phyloP scores from a whole-genome alignment of 116 monocot genomes.

The Iris pallida region DNA sequence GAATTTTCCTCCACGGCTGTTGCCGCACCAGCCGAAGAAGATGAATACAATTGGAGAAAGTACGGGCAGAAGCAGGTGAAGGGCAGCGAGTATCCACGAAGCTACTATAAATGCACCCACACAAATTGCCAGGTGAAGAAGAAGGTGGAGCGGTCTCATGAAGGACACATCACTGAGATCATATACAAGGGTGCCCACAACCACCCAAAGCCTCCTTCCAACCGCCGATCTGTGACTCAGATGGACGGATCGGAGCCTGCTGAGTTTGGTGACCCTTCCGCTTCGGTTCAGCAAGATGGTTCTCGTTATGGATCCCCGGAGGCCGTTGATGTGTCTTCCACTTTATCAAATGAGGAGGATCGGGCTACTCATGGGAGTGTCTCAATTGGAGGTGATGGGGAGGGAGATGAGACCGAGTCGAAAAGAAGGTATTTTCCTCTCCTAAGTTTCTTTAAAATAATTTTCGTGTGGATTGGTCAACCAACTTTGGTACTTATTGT shows the following conservation, averaged over 20 bases:
- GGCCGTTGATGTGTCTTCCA: slow-evolving; percentile 36
- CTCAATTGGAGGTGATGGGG: slow-evolving; percentile 28
- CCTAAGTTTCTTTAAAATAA: neutral
- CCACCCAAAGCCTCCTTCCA: slow-evolving; percentile 46
- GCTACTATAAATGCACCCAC: slow-evolving; percentile 82
- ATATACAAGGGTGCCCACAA: slow-evolving; percentile 72
- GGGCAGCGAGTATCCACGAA: slow-evolving; percentile 48
- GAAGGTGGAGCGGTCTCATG: slow-evolving; percentile 59
- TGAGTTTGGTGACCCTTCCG: slow-evolving; percentile 21
- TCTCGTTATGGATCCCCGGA: slow-evolving; percentile 14
- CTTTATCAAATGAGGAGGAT: slow-evolving; percentile 38
- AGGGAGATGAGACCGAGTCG: slow-evolving; percentile 47
- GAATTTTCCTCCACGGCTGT: slow-evolving; percentile 20
- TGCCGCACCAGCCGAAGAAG: slow-evolving; percentile 33
- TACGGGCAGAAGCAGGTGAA: slow-evolving; percentile 66
- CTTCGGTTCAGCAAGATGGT: slow-evolving; percentile 18
- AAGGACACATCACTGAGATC: slow-evolving; percentile 56
- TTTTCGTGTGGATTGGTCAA: neutral
- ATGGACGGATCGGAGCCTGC: slow-evolving; percentile 7
- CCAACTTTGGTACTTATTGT: neutral
- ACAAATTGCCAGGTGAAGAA: slow-evolving; percentile 66
- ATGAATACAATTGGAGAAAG: slow-evolving; percentile 62
- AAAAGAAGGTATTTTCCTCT: slow-evolving; percentile 42
- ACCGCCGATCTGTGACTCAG: neutral
- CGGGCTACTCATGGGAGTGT: slow-evolving; percentile 26